A percentile compares a stretch with the other conserved stretches of the same genome.
phyloP scores from a whole-genome alignment of 2,329 filamentous ascomycete species.

The Dendrostoma leiphaemia region DNA sequence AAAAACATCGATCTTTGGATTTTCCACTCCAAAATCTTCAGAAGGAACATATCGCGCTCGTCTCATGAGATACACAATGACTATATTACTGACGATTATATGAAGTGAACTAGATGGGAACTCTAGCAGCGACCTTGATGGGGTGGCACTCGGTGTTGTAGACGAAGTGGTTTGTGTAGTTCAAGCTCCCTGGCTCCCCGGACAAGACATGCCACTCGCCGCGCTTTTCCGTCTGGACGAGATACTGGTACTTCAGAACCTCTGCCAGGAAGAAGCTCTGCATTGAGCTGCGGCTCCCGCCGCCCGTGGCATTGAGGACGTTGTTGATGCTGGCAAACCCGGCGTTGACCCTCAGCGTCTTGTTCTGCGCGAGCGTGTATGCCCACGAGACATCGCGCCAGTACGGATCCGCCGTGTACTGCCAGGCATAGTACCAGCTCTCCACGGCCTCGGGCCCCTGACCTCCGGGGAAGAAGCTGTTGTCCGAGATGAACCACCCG shows the following conservation, averaged over 20 bases:
- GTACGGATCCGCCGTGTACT: not conserved
- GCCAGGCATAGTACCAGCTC: constrained; percentile 11
- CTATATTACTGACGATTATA: no score
- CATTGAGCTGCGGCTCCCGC: not conserved
- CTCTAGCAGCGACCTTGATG: not conserved
- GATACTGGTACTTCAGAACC: constrained; percentile 6
- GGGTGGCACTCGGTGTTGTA: constrained; percentile 4
- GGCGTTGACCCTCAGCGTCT: not conserved
- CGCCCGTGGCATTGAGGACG: not conserved
- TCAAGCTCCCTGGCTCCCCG: not conserved
- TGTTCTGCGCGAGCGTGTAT: not conserved
- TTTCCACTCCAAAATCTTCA: no score
- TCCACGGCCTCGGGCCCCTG: constrained; percentile 2
- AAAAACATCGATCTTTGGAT: no score
- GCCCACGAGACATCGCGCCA: constrained; percentile 2
- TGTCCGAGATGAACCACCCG: constrained; percentile 1
- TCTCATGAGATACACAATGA: no score
- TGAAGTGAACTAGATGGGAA: no score
- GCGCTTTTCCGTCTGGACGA: not conserved
- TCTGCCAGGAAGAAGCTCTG: constrained; percentile 8
- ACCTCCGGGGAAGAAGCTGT: not conserved
- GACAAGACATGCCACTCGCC: not conserved
- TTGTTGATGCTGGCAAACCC: not conserved
- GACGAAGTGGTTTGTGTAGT: not conserved
- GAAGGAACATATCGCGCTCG: no score